phyloP scores from a whole-genome alignment of 1,284 basidiomycete genomes.

The Ustilago tritici region DNA sequence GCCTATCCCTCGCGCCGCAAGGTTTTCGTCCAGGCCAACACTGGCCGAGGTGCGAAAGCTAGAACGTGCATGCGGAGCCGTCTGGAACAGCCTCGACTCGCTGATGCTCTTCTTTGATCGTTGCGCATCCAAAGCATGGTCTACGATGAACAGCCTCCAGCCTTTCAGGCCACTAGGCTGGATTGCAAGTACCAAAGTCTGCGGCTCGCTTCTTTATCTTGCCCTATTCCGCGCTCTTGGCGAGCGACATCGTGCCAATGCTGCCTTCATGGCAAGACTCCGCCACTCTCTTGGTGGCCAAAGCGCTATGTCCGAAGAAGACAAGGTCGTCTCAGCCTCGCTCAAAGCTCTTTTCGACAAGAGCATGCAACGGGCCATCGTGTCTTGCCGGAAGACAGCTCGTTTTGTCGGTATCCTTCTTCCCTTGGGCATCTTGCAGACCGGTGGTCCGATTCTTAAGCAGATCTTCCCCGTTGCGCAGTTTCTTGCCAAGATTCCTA shows the following conservation, averaged over 20 bases:
- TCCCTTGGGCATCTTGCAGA: constrained; percentile 55
- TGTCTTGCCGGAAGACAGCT: constrained; percentile 53
- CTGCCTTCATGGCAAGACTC: constrained; percentile 48
- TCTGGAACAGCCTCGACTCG: constrained; percentile 63
- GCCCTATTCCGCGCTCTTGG: constrained; percentile 55
- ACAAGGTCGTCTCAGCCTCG: constrained; percentile 35
- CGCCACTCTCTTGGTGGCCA: constrained; percentile 33
- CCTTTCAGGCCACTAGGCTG: constrained; percentile 59
- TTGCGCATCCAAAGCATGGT: constrained; percentile 51
- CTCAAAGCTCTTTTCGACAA: constrained; percentile 55
- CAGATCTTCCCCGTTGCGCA: constrained; percentile 59
- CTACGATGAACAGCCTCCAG: constrained; percentile 58
- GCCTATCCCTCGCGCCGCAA: constrained; percentile 17
- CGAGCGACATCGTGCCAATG: constrained; percentile 51
- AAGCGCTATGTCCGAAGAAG: constrained; percentile 43
- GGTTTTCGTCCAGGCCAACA: constrained; percentile 44
- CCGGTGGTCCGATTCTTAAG: constrained; percentile 52
- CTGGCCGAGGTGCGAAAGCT: constrained; percentile 58
- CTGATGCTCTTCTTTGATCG: constrained; percentile 63
- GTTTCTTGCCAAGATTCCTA: constrained; percentile 56
- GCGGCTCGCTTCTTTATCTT: constrained; percentile 54
- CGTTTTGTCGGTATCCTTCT: constrained; percentile 53
- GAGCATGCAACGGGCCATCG: constrained; percentile 49
- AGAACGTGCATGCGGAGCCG: constrained; percentile 50
- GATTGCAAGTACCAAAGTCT: constrained; percentile 58